Conservation (phyloP, 495 filamentous ascomycete species). For the Viridothelium virens region DNA sequence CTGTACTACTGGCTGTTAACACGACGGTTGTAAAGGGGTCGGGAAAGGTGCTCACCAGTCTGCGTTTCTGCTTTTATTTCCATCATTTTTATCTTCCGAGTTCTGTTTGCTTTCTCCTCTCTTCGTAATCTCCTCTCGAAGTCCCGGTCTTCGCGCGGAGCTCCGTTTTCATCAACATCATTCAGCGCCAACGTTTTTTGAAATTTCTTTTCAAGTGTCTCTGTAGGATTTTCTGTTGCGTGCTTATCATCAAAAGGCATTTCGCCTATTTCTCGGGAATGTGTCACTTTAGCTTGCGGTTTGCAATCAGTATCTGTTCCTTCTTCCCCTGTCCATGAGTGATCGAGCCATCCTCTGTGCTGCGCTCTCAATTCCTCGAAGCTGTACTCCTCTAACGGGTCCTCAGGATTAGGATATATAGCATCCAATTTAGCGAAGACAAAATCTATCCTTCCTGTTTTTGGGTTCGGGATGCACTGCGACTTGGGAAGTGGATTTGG, state of each 20-base stretch:
- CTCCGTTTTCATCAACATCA: conserved; percentile 35
- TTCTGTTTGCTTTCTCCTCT: conserved; percentile 37
- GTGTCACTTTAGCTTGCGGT: not conserved
- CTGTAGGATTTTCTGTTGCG: not conserved
- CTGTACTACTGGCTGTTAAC: conserved; percentile 54
- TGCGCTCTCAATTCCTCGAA: conserved; percentile 87
- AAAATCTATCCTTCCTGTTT: conserved; percentile 69
- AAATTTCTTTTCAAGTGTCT: conserved; percentile 17
- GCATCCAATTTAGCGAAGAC: conserved; percentile 78
- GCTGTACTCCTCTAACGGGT: conserved; percentile 62
- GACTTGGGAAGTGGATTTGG: conserved; percentile 19
- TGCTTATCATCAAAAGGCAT: conserved; percentile 12
- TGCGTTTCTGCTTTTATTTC: conserved; percentile 73
- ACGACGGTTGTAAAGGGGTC: conserved; percentile 14
- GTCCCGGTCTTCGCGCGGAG: conserved; percentile 25
- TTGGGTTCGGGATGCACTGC: conserved; percentile 52
- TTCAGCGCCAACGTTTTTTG: conserved; percentile 23
- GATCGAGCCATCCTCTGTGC: conserved; percentile 66
- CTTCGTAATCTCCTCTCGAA: conserved; percentile 32
- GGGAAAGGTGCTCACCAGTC: conserved; percentile 54
- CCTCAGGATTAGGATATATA: conserved; percentile 69
- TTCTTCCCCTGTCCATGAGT: conserved; percentile 48
- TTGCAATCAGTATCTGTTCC: not conserved
- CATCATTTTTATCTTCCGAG: conserved; percentile 63
- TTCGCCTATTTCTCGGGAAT: not conserved